Base-by-base conservation (phyloP, 331 rosid genomes). In the Acacia concinna region DNA sequence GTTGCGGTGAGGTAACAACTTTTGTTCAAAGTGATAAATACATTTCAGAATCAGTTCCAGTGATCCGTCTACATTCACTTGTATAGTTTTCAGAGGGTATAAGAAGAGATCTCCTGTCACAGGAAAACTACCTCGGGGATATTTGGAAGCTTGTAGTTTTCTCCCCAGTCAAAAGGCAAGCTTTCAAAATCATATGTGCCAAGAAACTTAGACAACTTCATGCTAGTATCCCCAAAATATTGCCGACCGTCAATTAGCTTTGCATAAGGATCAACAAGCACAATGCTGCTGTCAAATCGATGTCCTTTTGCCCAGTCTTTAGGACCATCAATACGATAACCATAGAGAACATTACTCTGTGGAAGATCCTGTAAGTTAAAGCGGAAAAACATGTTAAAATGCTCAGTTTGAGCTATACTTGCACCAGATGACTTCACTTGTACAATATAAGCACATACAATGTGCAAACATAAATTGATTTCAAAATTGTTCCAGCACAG, bases 91-190 rank as follows among this genome's bases (percentile, higher is more conserved):
- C 65, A 23, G 32, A 12, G 8, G 32, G 34, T 4, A 11, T 57
- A 25, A 57, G 64, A 25, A 57, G 30, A 56, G 63, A 34, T 23
- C 11, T 57, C 32, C 31, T 56, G 4, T 25, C 65, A 57, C 64
- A 76, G 78, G 76, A n/a, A 20, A 74, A 73, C 81, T 77, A 95
- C 97, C 97, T 95, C 96, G 2, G 88, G 88, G 85, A 95, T 90
- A 88, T 89, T 86, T 76, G 99, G 98, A 87, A 87, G 89, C 88
- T 90, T 85, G 88, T 91, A 86, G 84, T 88, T 85, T 76, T 89
- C 92, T 83, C 99, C 99, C 99, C 99, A 95, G 40, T 93, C 90
- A 82, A 95, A 95, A 77, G 96, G 91, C 79, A 84, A 73, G 87
- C 90, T 85, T 62, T 88, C 93, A 88, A 91, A 93, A 90, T 93